Conservation (phyloP, 768 basidiomycete genomes). For the Lactarius akahatsu region DNA sequence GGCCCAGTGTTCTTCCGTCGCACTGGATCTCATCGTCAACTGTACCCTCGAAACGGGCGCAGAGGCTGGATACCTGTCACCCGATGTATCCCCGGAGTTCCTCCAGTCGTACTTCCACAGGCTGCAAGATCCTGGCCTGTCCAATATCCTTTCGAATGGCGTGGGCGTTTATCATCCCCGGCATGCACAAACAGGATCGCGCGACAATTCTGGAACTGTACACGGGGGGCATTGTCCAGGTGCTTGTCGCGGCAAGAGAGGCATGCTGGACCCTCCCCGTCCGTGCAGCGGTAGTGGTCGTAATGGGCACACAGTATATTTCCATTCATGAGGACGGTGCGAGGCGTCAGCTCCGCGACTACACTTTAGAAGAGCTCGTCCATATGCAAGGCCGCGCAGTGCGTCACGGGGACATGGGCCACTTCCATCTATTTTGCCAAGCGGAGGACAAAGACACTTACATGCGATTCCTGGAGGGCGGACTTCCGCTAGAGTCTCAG, state of each 20-base stretch:
- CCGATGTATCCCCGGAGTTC: conserved; percentile 47
- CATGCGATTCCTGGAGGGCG: conserved; percentile 81
- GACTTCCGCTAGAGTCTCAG: conserved; percentile 85
- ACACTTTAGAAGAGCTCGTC: conserved; percentile 75
- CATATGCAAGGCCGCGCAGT: conserved; percentile 92
- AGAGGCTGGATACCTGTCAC: conserved; percentile 64
- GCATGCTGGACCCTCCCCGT: conserved; percentile 90
- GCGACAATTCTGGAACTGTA: conserved; percentile 77
- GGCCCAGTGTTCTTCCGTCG: conserved; percentile 67
- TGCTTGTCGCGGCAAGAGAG: conserved; percentile 80
- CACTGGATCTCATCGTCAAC: conserved; percentile 84
- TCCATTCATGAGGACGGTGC: conserved; percentile 45
- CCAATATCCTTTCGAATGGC: conserved; percentile 78
- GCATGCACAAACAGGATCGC: conserved; percentile 64
- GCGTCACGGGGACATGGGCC: conserved; percentile 50
- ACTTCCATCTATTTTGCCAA: conserved; percentile 88
- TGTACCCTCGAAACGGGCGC: conserved; percentile 74
- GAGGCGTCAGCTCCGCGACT: conserved; percentile 75
- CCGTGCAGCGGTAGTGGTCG: conserved; percentile 74
- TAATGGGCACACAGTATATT: conserved; percentile 91
- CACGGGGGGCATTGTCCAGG: conserved; percentile 72
- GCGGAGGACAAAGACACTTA: conserved; percentile 80
- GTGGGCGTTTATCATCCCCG: conserved; percentile 86
- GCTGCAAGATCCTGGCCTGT: conserved; percentile 60
- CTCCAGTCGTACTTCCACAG: conserved; percentile 59